Base-by-base conservation (phyloP, 1,139 yeast genomes). In the Hemisphaericaspora subhashii region DNA sequence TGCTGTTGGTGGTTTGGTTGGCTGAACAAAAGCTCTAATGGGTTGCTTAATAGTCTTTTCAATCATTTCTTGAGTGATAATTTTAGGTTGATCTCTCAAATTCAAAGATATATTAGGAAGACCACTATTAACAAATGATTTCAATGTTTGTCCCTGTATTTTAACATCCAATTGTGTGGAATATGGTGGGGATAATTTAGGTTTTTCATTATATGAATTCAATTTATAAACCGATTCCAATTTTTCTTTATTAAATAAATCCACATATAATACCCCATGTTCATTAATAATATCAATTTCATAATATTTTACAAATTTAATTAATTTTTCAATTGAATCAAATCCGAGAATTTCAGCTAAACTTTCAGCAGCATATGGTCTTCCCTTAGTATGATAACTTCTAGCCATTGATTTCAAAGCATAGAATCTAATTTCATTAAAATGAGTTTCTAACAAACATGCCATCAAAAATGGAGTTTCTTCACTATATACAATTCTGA, bases 371-470 rank as follows among this genome's bases (percentile, higher is more conserved):
- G 78, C 65, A 43, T 83, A 77, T 0, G 89, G 84, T 53, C 79
- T 85, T 1, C 88, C 82, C 42, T 81, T 81, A 1, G 83, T 72
- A 52, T 89, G 96, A 44, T 81, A 76, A 2, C 90, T 70, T 42
- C 79, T 67, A 3, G 86, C 68, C 71, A 92, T 72, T 0, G 89
- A 70, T 50, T 77, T 81, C 41, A 90, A 58, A 0, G 95, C 90
- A 52, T 82, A 80, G 52, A 86, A 80, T 33, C 98, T 66, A 5
- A 90, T 72, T 43, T 85, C 92, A 52, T 86, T 86, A 54, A 88
- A 80, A 49, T 86, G 90, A 4, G 84, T 80, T 55, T 92, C 97
- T 22, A 88, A 60, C 31, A 92, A 64, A 46, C 95, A 89, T 0
- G 88, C 73, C 59, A 87, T 62, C 27, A 90, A 64, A 41, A 83